These are phyloP conservation scores for Xerocomellus intermedius DNA, from an alignment of 768 basidiomycete genomes.

Conservation along the genomic window DNA sequence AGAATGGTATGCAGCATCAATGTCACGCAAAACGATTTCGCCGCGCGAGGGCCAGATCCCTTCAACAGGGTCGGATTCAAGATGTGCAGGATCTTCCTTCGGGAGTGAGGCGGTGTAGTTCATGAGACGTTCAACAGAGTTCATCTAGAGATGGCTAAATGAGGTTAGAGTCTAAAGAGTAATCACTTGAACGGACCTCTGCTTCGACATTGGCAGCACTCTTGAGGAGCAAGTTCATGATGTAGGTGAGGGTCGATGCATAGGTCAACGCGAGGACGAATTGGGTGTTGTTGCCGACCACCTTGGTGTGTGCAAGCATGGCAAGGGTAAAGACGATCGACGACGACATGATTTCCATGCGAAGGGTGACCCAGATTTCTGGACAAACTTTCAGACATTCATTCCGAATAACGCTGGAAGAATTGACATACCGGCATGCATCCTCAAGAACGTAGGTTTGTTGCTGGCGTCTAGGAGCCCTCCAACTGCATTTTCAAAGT, in stretches of 20 bases:
- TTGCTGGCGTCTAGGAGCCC: constrained; percentile 27
- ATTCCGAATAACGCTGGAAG: not conserved
- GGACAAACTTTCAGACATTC: not conserved
- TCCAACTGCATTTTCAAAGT: constrained; percentile 25
- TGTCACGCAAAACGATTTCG: constrained; percentile 59
- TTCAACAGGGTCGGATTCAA: constrained; percentile 22
- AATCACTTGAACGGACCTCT: constrained; percentile 14
- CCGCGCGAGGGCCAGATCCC: constrained; percentile 40
- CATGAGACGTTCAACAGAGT: constrained; percentile 30
- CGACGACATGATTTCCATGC: constrained; percentile 32
- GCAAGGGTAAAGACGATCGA: constrained; percentile 23
- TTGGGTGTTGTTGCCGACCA: constrained; percentile 23
- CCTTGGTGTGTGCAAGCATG: constrained; percentile 28
- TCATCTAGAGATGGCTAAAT: constrained; percentile 19
- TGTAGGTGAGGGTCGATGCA: constrained; percentile 24
- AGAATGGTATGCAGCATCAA: constrained; percentile 72
- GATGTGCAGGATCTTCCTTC: constrained; percentile 19
- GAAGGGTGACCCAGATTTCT: constrained; percentile 34
- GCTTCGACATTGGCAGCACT: constrained; percentile 29
- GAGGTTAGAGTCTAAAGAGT: not conserved
- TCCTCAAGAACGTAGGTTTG: constrained; percentile 28
- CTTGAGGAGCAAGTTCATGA: constrained; percentile 29
- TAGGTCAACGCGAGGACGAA: constrained; percentile 32
- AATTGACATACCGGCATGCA: constrained; percentile 22
- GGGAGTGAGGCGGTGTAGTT: constrained; percentile 25